These are phyloP conservation scores for Cryptosporidium parvum DNA, from an alignment of 169 alveolate genomes.

Conservation along the genomic window DNA sequence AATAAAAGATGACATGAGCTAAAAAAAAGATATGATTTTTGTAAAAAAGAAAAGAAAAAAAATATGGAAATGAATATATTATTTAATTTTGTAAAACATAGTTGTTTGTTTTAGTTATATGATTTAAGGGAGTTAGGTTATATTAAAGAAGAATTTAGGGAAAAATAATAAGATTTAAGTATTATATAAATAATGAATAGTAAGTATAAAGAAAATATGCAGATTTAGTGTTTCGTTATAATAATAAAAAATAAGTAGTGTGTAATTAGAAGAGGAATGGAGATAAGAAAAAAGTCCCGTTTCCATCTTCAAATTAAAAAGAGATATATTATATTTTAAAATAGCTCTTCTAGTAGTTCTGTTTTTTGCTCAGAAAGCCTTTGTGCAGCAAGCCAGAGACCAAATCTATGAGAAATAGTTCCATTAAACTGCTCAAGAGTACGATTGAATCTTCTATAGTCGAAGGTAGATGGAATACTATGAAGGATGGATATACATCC, in stretches of 20 bases:
- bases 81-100: no score
- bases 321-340: not conserved
- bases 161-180: no score
- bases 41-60: not conserved
- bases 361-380: conserved; percentile 57
- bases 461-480: conserved; percentile 55
- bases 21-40: not conserved
- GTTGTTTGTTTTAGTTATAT: no score
- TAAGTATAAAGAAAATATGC: no score
- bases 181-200: no score
- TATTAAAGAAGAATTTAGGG: no score
- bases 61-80: no score
- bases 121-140: no score
- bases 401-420: conserved; percentile 51
- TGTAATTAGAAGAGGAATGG: not conserved
- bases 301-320: not conserved
- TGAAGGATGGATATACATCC: conserved; percentile 72
- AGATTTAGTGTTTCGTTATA: no score
- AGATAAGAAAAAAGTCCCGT: not conserved
- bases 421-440: conserved; percentile 60
- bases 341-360: conserved; percentile 67
- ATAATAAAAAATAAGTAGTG: no score
- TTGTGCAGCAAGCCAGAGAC: conserved; percentile 70
- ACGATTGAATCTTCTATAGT: conserved; percentile 34
- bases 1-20: not conserved